Evolutionary conservation across 73 alveolate genomes (phyloP).

Genomic region (Paraurostyla sp.): DNA sequence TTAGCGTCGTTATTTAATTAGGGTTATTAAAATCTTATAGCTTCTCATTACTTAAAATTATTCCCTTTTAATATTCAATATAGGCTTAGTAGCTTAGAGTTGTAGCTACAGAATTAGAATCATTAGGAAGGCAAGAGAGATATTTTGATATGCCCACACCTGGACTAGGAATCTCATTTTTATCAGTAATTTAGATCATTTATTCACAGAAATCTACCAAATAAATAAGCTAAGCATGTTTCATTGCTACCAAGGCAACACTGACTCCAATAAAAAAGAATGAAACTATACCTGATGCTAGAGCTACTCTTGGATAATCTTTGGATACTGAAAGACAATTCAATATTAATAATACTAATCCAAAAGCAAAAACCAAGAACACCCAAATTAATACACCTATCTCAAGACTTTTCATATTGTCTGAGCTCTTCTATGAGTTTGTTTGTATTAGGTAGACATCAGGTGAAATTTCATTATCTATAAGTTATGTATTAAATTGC

Average conservation of each 20-base stretch:
- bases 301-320: conserved; percentile 4
- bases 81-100: conserved; percentile 6
- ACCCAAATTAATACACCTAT: conserved; percentile 34
- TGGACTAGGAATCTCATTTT: background rate
- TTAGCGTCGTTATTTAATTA: background rate
- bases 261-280: conserved; percentile 12
- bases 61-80: conserved; percentile 32
- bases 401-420: background rate
- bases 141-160: conserved; percentile 18
- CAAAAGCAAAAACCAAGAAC: background rate
- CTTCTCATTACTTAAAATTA: conserved; percentile 6
- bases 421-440: background rate
- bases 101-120: background rate
- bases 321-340: conserved; percentile 1
- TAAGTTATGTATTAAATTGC: background rate
- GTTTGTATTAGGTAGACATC: background rate
- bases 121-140: background rate
- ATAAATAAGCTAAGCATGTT: conserved; percentile 10
- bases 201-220: conserved; percentile 36
- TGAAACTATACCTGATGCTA: background rate
- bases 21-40: background rate
- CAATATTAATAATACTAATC: background rate
- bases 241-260: conserved; percentile 33
- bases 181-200: background rate
- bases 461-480: background rate